Evolutionary conservation across 345 rosid species (phyloP).

Genomic region (Eucalyptus microcorys): DNA sequence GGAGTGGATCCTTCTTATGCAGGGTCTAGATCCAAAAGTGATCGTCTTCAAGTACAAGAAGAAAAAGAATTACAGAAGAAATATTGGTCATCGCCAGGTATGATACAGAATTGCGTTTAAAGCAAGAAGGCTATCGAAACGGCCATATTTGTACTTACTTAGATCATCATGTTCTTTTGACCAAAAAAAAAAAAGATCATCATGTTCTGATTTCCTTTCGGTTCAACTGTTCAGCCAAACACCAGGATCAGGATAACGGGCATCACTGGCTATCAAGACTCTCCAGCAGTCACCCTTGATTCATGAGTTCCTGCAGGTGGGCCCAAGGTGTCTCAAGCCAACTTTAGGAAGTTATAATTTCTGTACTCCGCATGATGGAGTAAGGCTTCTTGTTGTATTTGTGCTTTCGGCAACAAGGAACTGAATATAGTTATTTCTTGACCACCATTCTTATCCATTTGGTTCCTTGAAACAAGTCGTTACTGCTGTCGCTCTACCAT

Average conservation of each 20-base stretch:
- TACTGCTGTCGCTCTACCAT: not conserved
- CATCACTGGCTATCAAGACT: slow-evolving; percentile 76
- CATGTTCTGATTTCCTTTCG: not conserved
- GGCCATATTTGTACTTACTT: not conserved
- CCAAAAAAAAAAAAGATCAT: not conserved
- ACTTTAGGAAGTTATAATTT: not conserved
- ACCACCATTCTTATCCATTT: not conserved
- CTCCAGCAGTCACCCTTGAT: slow-evolving; percentile 42
- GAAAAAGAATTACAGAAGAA: slow-evolving; percentile 92
- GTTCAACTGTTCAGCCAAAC: slow-evolving; percentile 55
- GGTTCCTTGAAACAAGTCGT: not conserved
- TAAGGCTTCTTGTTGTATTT: not conserved
- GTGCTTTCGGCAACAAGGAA: not conserved
- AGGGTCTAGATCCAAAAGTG: slow-evolving; percentile 82
- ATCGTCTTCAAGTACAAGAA: slow-evolving; percentile 87
- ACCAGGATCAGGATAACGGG: slow-evolving; percentile 76
- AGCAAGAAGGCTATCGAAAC: not conserved
- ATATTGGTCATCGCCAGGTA: slow-evolving; percentile 98
- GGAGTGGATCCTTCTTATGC: not conserved
- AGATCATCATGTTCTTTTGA: not conserved
- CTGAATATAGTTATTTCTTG: not conserved
- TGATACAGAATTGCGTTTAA: not conserved
- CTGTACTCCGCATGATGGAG: not conserved
- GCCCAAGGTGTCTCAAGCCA: not conserved
- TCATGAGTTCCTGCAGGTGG: not conserved